A percentile compares a stretch with the other conserved stretches of the same genome.
These are phyloP conservation scores for Hondaea fermentalgiana DNA, from an alignment of 108 stramenopile genomes.

Conservation along the genomic window DNA sequence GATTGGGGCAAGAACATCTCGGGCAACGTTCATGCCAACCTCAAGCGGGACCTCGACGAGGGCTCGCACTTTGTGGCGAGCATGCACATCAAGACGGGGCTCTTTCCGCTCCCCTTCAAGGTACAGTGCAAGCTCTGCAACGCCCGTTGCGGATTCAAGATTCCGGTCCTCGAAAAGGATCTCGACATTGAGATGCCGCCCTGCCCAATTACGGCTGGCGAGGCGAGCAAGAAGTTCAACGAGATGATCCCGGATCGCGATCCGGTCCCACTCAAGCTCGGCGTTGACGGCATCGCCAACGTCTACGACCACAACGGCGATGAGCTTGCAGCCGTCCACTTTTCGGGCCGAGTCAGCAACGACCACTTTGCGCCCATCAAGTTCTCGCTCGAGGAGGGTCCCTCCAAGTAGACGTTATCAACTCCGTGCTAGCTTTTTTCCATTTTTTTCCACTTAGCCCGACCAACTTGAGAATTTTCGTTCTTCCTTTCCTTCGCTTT, in stretches of 20 bases:
- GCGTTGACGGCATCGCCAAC: neutral
- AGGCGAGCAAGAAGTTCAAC: neutral
- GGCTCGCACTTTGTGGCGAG: neutral
- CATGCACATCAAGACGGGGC: constrained; percentile 12
- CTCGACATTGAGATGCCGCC: constrained; percentile 8
- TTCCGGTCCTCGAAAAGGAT: neutral
- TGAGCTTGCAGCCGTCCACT: constrained; percentile 2
- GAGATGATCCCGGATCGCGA: neutral
- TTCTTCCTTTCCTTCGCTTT: neutral
- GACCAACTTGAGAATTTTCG: neutral
- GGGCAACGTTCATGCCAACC: neutral
- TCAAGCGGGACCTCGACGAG: neutral
- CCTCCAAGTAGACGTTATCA: too few relatives aligned
- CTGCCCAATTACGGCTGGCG: neutral
- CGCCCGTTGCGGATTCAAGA: neutral
- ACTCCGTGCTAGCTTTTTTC: too few relatives aligned
- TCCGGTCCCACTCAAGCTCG: neutral
- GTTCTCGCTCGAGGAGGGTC: too few relatives aligned
- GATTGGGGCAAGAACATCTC: constrained; percentile 20
- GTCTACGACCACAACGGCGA: constrained; percentile 6
- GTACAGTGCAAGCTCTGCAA: constrained; percentile 13
- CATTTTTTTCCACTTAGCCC: too few relatives aligned
- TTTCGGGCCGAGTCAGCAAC: neutral
- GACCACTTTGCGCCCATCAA: neutral
- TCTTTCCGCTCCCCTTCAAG: constrained; percentile 3